Evolutionary conservation across 2,329 filamentous ascomycete species (phyloP), one percentile per base, ranked within the genome.

Genomic region (Monosporascus cannonballus): DNA sequence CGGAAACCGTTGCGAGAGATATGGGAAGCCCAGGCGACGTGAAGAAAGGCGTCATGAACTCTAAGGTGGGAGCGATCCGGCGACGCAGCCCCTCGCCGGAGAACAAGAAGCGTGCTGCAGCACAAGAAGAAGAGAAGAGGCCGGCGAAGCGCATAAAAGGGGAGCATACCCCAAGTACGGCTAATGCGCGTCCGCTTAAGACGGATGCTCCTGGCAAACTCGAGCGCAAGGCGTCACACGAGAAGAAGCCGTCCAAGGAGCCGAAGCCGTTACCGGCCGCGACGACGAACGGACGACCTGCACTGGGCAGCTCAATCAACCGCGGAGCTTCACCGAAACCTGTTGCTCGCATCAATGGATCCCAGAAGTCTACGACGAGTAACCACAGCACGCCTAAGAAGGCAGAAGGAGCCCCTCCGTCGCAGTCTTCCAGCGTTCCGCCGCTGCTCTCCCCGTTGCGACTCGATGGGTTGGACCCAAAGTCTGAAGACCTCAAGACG

Each of bases 391-490:
- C 68, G 6, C 68, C 74, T 14, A 70, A 61, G 54, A 75, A 75
- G 59, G 48, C 63, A 20, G 73, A 76, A 20, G 56, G 61, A 11
- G 61, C 54, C 34, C 48, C 59, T 5, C 63, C 64, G 11, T 61
- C 68, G 2, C 76, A 73, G 56, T 57, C 72, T 25, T 65, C 42
- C 22, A 46, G 67, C 24, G 69, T 83, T 6, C 80, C 80, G 8
- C 76, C 75, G 3, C 60, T 83, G 30, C 61, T 83, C 15, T 83
- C 80, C 0, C 80, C 80, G 1, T 66, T 80, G 1, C 74, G 73
- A 37, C 68, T 80, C 11, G 71, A 62, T 25, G 58, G 70, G 38
- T 70, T 77, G 25, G 74, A 75, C 36, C 69, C 71, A 20, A 60
- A 71, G 42, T 61, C 67, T 17, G 65, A 68, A 52, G 60, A 59